phyloP scores from a whole-genome alignment of 2,329 filamentous ascomycete species.

The Stenocarpella maydis region DNA sequence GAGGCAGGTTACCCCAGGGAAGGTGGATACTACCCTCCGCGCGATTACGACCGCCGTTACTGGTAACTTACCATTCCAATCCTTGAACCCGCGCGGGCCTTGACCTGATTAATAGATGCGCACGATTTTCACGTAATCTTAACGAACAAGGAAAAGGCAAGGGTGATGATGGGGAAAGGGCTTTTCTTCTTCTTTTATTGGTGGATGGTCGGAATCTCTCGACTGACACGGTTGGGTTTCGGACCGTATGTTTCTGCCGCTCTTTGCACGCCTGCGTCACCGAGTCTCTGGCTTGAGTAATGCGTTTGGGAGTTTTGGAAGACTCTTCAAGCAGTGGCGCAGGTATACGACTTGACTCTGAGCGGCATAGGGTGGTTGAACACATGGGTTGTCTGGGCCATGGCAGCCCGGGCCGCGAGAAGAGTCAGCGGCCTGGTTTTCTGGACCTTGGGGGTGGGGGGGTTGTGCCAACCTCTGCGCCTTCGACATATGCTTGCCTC shows the following conservation, averaged over 20 bases:
- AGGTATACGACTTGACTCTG: background rate
- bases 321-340: background rate
- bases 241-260: background rate
- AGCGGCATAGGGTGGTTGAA: background rate
- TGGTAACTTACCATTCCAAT: slow-evolving; percentile 49
- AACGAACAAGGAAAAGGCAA: slow-evolving; percentile 24
- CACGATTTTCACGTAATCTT: slow-evolving; percentile 23
- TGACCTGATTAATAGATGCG: slow-evolving; percentile 37
- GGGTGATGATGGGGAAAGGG: slow-evolving; percentile 30
- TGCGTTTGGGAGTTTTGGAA: background rate
- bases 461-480: background rate
- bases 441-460: background rate
- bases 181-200: background rate
- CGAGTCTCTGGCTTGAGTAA: background rate
- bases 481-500: background rate
- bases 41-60: slow-evolving; percentile 57
- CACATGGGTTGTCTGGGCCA: background rate
- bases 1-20: slow-evolving; percentile 59
- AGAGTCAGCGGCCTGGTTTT: background rate
- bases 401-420: background rate
- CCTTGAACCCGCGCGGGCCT: slow-evolving; percentile 36
- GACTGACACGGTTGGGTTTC: slow-evolving; percentile 17
- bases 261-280: background rate
- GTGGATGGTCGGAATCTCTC: background rate
- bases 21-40: slow-evolving; percentile 54